Conservation (phyloP, 208 protist species). For the Tritrichomonas foetus region DNA sequence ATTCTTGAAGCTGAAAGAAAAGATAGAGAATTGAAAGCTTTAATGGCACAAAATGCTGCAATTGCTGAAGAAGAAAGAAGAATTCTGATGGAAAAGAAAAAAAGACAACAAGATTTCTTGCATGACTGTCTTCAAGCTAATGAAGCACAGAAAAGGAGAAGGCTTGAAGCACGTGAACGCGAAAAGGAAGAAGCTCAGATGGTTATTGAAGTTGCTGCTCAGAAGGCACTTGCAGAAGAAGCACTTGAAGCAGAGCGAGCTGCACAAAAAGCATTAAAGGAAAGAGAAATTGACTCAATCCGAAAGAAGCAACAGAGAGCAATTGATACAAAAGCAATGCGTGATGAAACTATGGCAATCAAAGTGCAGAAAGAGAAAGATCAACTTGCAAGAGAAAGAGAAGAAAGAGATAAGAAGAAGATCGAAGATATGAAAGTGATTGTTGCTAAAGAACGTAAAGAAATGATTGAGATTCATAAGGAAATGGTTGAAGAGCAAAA, state of each 20-base stretch:
- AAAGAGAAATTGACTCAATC: neutral
- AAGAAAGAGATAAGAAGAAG: neutral
- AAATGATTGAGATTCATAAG: neutral
- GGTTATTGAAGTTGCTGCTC: neutral
- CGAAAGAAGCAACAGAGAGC: neutral
- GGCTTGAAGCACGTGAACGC: neutral
- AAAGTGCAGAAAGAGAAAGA: neutral
- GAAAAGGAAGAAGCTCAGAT: conserved; percentile 18
- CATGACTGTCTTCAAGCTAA: neutral
- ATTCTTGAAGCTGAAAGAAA: neutral
- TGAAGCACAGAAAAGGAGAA: neutral
- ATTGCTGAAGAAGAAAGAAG: neutral
- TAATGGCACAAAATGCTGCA: neutral
- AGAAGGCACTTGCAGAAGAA: neutral
- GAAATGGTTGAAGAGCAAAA: neutral
- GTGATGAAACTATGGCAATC: neutral
- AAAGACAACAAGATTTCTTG: neutral
- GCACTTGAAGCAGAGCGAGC: neutral
- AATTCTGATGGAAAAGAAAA: neutral
- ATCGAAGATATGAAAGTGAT: neutral
- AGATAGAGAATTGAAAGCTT: neutral
- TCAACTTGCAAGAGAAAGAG: neutral
- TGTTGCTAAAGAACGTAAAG: neutral
- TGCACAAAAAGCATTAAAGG: neutral
- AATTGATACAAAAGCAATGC: neutral